Evolutionary conservation across 2,329 filamentous ascomycete species (phyloP), one percentile per base, ranked within the genome.

Genomic region (Keithomyces neogunnii): DNA sequence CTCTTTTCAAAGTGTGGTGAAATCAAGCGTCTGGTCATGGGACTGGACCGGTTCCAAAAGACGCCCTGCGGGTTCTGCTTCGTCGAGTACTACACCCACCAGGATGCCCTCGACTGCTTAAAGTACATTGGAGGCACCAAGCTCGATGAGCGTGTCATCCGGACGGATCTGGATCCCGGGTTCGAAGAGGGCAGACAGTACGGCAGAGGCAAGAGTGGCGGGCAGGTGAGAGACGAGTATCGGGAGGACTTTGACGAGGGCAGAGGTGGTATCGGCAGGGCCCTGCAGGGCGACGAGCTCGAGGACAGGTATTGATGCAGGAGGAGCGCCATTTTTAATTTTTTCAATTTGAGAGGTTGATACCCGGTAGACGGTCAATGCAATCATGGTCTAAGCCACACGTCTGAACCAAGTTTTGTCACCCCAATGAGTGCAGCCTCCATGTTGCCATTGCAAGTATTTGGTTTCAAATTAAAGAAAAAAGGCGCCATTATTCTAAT

Each of bases 61-160:
- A 99, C 93, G 1, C 93, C 93, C 1, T 99, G 93, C 70, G 93
- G 93, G 40, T 99, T 99, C 77, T 99, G 93, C 77, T 99, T 99
- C 66, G 93, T 99, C 63, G 93, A 99, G 72, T 99, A 99, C 74
- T 97, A 96, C 75, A 96, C 86, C 32, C 93, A 97, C 69, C 86
- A 96, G 66, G 93, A 99, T 69, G 93, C 93, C 7, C 79, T 99
- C 47, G 93, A 99, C 68, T 97, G 92, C 71, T 85, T 99, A 84
- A 99, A 97, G 73, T 99, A 97, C 68, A 86, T 99, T 63, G 93
- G 93, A 51, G 93, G 93, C 52, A 99, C 93, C 36, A 99, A 99
- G 75, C 81, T 99, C 45, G 93, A 99, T 69, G 93, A 99, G 77
- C 85, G 93, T 61, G 86, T 99, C 65, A 96, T 99, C 65, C 81